Conservation (phyloP, 2,329 filamentous ascomycete genomes). For the Aspergillus unguis region DNA sequence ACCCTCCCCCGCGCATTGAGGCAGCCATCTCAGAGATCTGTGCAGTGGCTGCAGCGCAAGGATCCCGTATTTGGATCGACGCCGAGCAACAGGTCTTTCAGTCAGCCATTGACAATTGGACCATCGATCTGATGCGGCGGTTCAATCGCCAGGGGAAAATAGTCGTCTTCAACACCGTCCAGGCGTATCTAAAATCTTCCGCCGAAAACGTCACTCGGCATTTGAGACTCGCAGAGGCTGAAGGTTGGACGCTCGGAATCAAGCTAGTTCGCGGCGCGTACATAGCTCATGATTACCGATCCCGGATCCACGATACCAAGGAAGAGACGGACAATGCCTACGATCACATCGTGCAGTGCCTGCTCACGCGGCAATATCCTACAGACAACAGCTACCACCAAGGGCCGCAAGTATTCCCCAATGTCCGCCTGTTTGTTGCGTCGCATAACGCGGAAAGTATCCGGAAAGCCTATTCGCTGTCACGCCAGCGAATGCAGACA, state of each 20-base stretch:
- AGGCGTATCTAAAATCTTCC: conserved; percentile 46
- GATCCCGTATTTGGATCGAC: conserved; percentile 46
- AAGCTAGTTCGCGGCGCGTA: conserved; percentile 49
- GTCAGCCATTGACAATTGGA: conserved; percentile 44
- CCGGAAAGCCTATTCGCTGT: conserved; percentile 40
- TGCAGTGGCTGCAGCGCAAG: conserved; percentile 30
- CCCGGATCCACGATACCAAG: conserved; percentile 38
- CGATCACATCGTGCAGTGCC: conserved; percentile 48
- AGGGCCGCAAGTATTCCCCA: conserved; percentile 14
- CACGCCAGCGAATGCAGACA: conserved; percentile 36
- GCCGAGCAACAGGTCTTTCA: conserved; percentile 49
- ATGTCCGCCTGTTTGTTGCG: conserved; percentile 50
- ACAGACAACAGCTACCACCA: conserved; percentile 21
- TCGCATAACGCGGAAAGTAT: conserved; percentile 53
- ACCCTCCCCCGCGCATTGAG: conserved; percentile 33
- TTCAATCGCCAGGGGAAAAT: conserved; percentile 36
- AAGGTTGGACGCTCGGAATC: conserved; percentile 43
- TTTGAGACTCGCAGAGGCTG: conserved; percentile 35
- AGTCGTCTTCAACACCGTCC: conserved; percentile 45
- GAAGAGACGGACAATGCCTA: conserved; percentile 44
- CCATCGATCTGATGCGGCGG: conserved; percentile 45
- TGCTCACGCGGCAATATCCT: conserved; percentile 42
- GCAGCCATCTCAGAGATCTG: conserved; percentile 40
- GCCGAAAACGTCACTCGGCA: conserved; percentile 38
- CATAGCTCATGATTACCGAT: conserved; percentile 39